A percentile compares a stretch with the other conserved stretches of the same genome.
These are phyloP conservation scores for Trichosporon ovoides DNA, from an alignment of 1,284 basidiomycete genomes.

Conservation along the genomic window DNA sequence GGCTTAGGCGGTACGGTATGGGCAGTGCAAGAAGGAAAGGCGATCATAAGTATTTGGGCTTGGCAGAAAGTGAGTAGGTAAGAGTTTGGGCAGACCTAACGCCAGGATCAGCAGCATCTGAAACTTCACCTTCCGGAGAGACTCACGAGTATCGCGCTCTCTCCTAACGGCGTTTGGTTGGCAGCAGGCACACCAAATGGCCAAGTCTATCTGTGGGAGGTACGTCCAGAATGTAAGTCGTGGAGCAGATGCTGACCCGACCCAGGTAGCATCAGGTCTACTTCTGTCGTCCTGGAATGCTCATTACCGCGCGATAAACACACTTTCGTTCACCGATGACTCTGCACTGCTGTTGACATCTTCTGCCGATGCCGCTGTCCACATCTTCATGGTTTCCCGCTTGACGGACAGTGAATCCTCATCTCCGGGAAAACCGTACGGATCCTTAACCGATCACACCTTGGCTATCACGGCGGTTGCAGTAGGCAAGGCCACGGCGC, in stretches of 20 bases:
- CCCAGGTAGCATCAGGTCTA: slow-evolving; percentile 78
- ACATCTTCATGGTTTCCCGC: slow-evolving; percentile 75
- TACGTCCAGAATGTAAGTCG: slow-evolving; percentile 45
- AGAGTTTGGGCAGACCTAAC: slow-evolving; percentile 1
- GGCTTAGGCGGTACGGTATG: slow-evolving; percentile 46
- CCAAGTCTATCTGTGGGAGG: slow-evolving; percentile 93
- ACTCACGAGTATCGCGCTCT: slow-evolving; percentile 69
- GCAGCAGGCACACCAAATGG: slow-evolving; percentile 84
- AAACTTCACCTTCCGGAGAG: slow-evolving; percentile 88
- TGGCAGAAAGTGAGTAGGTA: slow-evolving; percentile 49
- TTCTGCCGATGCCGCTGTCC: slow-evolving; percentile 80
- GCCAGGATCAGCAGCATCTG: slow-evolving; percentile 74
- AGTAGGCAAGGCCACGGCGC: slow-evolving; percentile 56
- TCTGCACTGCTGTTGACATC: slow-evolving; percentile 74
- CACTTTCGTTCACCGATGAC: slow-evolving; percentile 76
- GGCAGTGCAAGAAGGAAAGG: slow-evolving; percentile 50
- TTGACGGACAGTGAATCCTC: slow-evolving; percentile 28
- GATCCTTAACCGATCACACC: slow-evolving; percentile 82
- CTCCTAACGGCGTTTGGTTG: slow-evolving; percentile 67
- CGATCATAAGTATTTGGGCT: slow-evolving; percentile 49
- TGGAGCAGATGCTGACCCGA: not conserved
- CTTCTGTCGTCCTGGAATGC: slow-evolving; percentile 87
- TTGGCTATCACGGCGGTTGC: slow-evolving; percentile 76
- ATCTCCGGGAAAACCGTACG: slow-evolving; percentile 58
- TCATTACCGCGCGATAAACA: slow-evolving; percentile 83